phyloP scores from a whole-genome alignment of 2,329 filamentous ascomycete genomes.

The Apiospora phragmitis region DNA sequence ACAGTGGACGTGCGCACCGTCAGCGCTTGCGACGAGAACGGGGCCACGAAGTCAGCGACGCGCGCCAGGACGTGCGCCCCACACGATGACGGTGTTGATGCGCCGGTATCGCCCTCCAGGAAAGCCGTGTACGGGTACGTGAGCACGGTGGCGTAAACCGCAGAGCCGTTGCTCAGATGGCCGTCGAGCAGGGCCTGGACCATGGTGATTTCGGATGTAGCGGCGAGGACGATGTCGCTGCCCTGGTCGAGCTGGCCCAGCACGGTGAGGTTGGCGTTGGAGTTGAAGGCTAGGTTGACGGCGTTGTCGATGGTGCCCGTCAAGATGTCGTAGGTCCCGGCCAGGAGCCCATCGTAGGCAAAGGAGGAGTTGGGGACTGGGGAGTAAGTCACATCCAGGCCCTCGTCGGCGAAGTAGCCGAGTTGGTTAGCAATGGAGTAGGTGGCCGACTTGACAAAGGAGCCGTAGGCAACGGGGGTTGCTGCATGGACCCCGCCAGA shows the following conservation, averaged over 20 bases:
- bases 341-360: not conserved
- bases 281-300: conserved; percentile 6
- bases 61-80: not conserved
- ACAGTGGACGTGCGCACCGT: not conserved
- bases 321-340: not conserved
- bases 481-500: not conserved
- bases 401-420: not conserved
- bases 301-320: conserved; percentile 12
- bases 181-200: not conserved
- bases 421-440: conserved; percentile 12
- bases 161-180: not conserved
- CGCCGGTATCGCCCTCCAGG: not conserved
- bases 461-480: not conserved
- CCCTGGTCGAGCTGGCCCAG: conserved; percentile 8
- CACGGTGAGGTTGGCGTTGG: not conserved
- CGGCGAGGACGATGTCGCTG: conserved; percentile 8
- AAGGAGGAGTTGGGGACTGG: conserved; percentile 8
- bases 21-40: not conserved
- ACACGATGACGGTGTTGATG: not conserved
- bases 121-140: not conserved
- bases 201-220: not conserved
- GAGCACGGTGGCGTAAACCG: not conserved
- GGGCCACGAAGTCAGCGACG: not conserved
- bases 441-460: not conserved
- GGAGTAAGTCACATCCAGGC: not conserved